A percentile compares a stretch with the other conserved stretches of the same genome.
Conservation (phyloP, 345 rosid genomes). For the Hibiscus mutabilis region DNA sequence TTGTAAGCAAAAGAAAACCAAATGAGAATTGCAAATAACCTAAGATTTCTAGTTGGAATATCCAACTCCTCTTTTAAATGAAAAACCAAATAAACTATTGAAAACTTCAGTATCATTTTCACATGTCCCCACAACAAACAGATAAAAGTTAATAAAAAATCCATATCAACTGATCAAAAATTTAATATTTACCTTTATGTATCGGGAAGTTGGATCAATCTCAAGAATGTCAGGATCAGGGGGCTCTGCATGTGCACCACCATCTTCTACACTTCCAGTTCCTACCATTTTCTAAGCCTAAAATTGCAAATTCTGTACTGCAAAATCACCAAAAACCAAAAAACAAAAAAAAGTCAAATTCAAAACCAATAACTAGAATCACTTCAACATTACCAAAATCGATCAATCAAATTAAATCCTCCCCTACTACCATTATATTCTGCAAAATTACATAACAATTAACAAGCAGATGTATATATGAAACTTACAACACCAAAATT, state of each 20-base stretch:
- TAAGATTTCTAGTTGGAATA: not conserved
- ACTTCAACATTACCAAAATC: not conserved
- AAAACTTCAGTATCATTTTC: not conserved
- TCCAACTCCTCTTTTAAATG: not conserved
- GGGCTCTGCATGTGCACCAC: conserved; percentile 39
- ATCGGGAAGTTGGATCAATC: conserved; percentile 60
- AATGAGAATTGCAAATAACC: not conserved
- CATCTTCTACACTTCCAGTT: conserved; percentile 40
- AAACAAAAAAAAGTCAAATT: not conserved
- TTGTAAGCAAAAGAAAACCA: not conserved
- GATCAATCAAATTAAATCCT: not conserved
- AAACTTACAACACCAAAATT: not conserved
- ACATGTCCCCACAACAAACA: conserved; percentile 6
- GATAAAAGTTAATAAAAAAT: not conserved
- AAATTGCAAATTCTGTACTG: too few species aligned
- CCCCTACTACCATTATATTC: not conserved
- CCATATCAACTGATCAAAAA: not conserved
- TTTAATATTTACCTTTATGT: conserved; percentile 40
- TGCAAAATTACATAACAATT: not conserved
- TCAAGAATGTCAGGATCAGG: conserved; percentile 62
- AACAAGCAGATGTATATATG: not conserved
- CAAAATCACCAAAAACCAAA: not conserved
- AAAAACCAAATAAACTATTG: not conserved
- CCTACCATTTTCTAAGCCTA: not conserved
- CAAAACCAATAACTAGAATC: not conserved